These are phyloP conservation scores for Abrus precatorius DNA, from an alignment of 306 rosid genomes.

Conservation along the genomic window DNA sequence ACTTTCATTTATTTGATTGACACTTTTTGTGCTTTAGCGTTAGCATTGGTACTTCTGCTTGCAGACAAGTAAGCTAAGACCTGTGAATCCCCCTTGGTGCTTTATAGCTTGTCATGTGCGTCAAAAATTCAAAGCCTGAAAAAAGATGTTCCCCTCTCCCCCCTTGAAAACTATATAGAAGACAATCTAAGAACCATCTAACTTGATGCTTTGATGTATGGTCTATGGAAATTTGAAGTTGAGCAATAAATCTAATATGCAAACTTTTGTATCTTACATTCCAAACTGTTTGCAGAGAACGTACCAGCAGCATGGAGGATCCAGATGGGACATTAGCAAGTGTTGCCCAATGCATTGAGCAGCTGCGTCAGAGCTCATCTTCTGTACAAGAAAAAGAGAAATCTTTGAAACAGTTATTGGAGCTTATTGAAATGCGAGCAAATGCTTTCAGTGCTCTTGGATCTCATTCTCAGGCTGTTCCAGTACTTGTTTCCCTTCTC, in stretches of 20 bases:
- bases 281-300: constrained; percentile 75
- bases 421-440: constrained; percentile 90
- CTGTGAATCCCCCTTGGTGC: not conserved
- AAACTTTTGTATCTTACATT: constrained; percentile 38
- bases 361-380: constrained; percentile 87
- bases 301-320: constrained; percentile 91
- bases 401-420: constrained; percentile 83
- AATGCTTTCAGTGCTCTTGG: constrained; percentile 99
- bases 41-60: constrained; percentile 35
- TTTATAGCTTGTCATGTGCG: constrained; percentile 21
- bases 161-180: constrained; percentile 13
- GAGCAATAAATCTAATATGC: constrained; percentile 29
- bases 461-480: constrained; percentile 99
- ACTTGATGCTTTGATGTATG: constrained; percentile 44
- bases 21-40: constrained; percentile 37
- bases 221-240: constrained; percentile 32
- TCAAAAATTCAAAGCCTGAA: constrained; percentile 5
- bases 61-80: constrained; percentile 27
- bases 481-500: constrained; percentile 99
- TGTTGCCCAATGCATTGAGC: constrained; percentile 99
- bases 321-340: constrained; percentile 98
- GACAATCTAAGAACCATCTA: constrained; percentile 30
- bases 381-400: constrained; percentile 83
- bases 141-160: not conserved
- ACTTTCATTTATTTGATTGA: constrained; percentile 14